Conservation (phyloP, 352 stramenopile species). For the Phytopythium chamaehyphon region DNA sequence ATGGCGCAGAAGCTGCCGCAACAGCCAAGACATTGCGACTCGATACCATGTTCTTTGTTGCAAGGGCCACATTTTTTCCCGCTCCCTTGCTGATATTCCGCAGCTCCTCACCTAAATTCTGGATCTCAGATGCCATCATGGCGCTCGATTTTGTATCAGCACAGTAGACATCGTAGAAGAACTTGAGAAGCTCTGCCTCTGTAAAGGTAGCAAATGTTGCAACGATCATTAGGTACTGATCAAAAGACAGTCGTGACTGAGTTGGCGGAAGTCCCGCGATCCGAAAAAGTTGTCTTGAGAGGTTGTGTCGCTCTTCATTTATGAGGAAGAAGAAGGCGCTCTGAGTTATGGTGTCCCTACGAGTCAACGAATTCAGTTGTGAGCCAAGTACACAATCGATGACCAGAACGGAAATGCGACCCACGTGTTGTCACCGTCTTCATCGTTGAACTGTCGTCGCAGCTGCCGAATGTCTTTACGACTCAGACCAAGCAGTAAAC, state of each 20-base stretch:
- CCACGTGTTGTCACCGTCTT: constrained; percentile 33
- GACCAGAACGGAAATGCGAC: not conserved
- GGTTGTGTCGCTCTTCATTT: constrained; percentile 31
- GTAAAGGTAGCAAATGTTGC: constrained; percentile 46
- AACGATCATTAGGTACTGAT: constrained; percentile 45
- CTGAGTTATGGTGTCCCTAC: constrained; percentile 33
- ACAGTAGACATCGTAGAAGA: constrained; percentile 53
- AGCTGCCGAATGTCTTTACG: constrained; percentile 25
- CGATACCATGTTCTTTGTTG: constrained; percentile 30
- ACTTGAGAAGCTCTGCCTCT: constrained; percentile 44
- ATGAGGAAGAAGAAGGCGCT: constrained; percentile 58
- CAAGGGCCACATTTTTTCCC: constrained; percentile 38
- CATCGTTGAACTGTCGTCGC: constrained; percentile 32
- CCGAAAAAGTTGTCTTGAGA: constrained; percentile 41
- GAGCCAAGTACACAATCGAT: not conserved
- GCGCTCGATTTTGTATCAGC: constrained; percentile 9
- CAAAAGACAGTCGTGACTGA: constrained; percentile 38
- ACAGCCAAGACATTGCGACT: constrained; percentile 17
- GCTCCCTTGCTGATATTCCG: constrained; percentile 38
- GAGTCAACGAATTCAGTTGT: not conserved
- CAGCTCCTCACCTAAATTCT: constrained; percentile 33
- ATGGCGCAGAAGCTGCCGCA: constrained; percentile 4
- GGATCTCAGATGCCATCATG: constrained; percentile 34
- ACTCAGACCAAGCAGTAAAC: constrained; percentile 28
- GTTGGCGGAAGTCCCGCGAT: constrained; percentile 18